phyloP scores from a whole-genome alignment of 2,329 filamentous ascomycete species.

The Coniochaeta sp. region DNA sequence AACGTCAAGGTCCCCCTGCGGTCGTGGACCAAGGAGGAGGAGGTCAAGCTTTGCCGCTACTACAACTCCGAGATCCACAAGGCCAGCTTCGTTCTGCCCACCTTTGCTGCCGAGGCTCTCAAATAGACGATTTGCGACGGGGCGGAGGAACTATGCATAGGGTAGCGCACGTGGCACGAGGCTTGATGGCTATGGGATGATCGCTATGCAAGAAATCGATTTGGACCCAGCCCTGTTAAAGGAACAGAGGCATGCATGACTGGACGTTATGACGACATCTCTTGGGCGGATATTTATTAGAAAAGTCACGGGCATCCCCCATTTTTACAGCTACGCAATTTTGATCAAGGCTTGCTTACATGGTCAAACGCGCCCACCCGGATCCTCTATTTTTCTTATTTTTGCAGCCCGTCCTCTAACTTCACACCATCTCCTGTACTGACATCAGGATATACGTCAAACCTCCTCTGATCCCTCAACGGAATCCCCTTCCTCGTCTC shows the following conservation, averaged over 20 bases:
- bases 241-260: background rate
- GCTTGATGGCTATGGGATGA: background rate
- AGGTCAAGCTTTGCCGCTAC: constrained; percentile 89
- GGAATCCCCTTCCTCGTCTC: constrained; percentile 79
- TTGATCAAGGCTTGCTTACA: background rate
- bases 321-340: background rate
- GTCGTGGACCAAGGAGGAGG: constrained; percentile 76
- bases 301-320: background rate
- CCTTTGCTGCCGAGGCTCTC: constrained; percentile 77
- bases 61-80: constrained; percentile 97
- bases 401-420: constrained; percentile 18
- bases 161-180: background rate
- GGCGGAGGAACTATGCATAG: background rate
- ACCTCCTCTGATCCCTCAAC: constrained; percentile 74
- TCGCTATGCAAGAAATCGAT: background rate
- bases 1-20: constrained; percentile 83
- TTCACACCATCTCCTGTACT: constrained; percentile 47
- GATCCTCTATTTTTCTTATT: constrained; percentile 1
- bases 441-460: constrained; percentile 93
- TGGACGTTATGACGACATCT: background rate
- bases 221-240: background rate
- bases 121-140: constrained; percentile 16
- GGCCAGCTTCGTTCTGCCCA: constrained; percentile 88
- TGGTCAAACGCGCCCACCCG: background rate
- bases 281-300: background rate